phyloP scores from a whole-genome alignment of 2,329 filamentous ascomycete species.

The Cadophora malorum region DNA sequence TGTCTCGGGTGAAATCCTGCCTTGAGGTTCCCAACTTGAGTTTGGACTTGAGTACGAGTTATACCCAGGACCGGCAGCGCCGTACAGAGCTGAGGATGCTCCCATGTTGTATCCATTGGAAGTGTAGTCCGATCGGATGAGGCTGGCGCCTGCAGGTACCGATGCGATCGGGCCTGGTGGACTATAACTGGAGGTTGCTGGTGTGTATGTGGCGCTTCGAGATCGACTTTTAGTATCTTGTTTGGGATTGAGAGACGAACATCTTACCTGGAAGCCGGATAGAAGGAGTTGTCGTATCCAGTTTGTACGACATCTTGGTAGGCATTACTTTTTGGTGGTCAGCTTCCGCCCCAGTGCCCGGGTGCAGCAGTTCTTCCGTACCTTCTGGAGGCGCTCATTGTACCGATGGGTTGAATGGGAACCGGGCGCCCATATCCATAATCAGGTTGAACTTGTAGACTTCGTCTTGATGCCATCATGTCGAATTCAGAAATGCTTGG shows the following conservation, averaged over 20 bases:
- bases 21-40: constrained; percentile 44
- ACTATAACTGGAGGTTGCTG: constrained; percentile 41
- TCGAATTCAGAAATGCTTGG: constrained; percentile 29
- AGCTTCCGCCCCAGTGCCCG: constrained; percentile 35
- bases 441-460: constrained; percentile 43
- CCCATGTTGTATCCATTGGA: constrained; percentile 42
- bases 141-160: constrained; percentile 31
- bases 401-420: constrained; percentile 32
- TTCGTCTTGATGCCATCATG: constrained; percentile 46
- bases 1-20: constrained; percentile 44
- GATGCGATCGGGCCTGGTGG: constrained; percentile 34
- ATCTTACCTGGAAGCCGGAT: constrained; percentile 45
- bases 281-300: constrained; percentile 41
- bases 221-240: constrained; percentile 40
- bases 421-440: constrained; percentile 40
- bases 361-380: constrained; percentile 35
- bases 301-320: constrained; percentile 40
- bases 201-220: constrained; percentile 42
- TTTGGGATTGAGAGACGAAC: constrained; percentile 29
- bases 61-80: constrained; percentile 42
- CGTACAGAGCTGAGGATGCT: constrained; percentile 41
- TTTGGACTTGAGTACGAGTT: constrained; percentile 41
- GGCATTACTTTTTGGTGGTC: constrained; percentile 38
- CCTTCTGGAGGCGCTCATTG: constrained; percentile 43
- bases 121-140: constrained; percentile 42